Evolutionary conservation across 1,139 yeast genomes (phyloP).

Genomic region (Taphrina wiesneri): DNA sequence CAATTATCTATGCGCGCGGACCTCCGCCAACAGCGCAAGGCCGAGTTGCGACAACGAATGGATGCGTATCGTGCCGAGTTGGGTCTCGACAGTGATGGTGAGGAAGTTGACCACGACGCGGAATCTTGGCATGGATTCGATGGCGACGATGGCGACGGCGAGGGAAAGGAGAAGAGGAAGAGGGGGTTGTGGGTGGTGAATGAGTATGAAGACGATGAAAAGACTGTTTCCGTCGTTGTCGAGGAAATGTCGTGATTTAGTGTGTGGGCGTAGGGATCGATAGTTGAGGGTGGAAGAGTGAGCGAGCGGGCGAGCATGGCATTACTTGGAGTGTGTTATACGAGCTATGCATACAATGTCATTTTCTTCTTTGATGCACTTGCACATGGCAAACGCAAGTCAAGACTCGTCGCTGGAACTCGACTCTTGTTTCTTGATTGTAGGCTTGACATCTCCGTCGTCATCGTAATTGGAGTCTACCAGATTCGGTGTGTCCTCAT

Average conservation of each 20-base stretch:
- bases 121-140: constrained; percentile 47
- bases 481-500: neutral
- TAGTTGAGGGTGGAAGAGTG: neutral
- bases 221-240: constrained; percentile 33
- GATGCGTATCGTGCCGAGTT: constrained; percentile 52
- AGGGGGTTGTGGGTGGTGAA: constrained; percentile 13
- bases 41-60: constrained; percentile 63
- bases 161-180: neutral
- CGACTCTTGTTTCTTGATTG: neutral
- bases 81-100: constrained; percentile 39
- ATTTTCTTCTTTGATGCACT: neutral
- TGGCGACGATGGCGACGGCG: constrained; percentile 38
- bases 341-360: neutral
- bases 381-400: neutral
- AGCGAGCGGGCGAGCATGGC: neutral
- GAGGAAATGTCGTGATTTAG: constrained; percentile 6
- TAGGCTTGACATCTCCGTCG: neutral
- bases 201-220: constrained; percentile 36
- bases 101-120: constrained; percentile 38
- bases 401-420: neutral
- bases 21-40: constrained; percentile 67
- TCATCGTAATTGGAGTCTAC: neutral
- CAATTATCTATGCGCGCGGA: constrained; percentile 70
- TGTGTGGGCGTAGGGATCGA: neutral
- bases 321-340: neutral